Evolutionary conservation across 306 rosid species (phyloP).

Genomic region (Cyamopsis tetragonoloba): DNA sequence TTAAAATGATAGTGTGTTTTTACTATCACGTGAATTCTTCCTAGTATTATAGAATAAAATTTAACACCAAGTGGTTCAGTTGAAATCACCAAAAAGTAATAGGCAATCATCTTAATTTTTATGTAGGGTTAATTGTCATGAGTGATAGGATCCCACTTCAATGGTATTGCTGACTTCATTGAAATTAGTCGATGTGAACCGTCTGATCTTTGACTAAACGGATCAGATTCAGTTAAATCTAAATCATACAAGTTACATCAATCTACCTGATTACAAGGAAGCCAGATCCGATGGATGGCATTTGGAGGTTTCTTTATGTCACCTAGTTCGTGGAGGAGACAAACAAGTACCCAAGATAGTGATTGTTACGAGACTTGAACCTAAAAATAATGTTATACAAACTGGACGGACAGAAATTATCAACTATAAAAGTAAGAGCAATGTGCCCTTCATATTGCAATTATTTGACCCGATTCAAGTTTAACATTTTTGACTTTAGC

Average conservation of each 20-base stretch:
- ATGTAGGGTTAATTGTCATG: constrained; percentile 9
- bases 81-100: constrained; percentile 1
- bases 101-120: background rate
- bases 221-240: too few species aligned
- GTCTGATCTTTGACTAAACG: too few species aligned
- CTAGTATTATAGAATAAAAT: background rate
- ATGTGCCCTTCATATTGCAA: constrained; percentile 29
- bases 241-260: too few species aligned
- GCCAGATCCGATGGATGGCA: too few species aligned
- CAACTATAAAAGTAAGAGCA: constrained; percentile 22
- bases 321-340: constrained; percentile 30
- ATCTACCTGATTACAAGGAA: too few species aligned
- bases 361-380: constrained; percentile 35
- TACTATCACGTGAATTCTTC: too few species aligned
- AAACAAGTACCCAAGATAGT: constrained; percentile 17
- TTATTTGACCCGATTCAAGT: constrained; percentile 27
- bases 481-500: background rate
- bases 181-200: too few species aligned
- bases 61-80: background rate
- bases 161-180: too few species aligned
- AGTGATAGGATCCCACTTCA: too few species aligned
- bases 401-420: constrained; percentile 37
- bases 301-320: constrained; percentile 30
- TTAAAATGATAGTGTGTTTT: too few species aligned
- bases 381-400: constrained; percentile 25